These are phyloP conservation scores for Adansonia digitata DNA, from an alignment of 345 rosid genomes.

Conservation along the genomic window DNA sequence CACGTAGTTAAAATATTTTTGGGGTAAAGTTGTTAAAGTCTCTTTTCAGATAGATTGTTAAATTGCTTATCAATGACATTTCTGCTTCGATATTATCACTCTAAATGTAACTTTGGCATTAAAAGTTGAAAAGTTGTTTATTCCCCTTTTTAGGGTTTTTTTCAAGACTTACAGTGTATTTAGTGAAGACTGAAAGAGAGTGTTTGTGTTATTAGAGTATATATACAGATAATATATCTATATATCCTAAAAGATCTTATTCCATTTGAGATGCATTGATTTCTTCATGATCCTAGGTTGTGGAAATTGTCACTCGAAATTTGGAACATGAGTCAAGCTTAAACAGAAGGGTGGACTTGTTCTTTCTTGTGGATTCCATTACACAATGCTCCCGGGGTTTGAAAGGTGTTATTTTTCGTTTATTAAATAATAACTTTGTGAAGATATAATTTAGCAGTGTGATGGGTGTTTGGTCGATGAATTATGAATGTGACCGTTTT, in stretches of 20 bases:
- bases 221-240: neutral
- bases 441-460: neutral
- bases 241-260: neutral
- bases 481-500: neutral
- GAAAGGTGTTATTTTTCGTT: conserved; percentile 45
- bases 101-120: neutral
- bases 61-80: neutral
- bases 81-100: neutral
- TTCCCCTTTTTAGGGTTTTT: neutral
- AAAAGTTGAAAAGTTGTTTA: neutral
- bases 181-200: neutral
- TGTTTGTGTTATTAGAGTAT: neutral
- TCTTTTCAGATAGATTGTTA: neutral
- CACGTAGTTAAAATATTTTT: neutral
- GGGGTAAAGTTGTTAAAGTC: neutral
- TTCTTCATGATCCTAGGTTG: conserved; percentile 39
- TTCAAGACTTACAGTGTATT: neutral
- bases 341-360: conserved; percentile 76
- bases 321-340: conserved; percentile 81
- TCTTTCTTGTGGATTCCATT: conserved; percentile 94
- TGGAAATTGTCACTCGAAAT: conserved; percentile 59
- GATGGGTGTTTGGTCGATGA: neutral
- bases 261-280: neutral
- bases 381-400: conserved; percentile 78
- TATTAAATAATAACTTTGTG: neutral